A percentile compares a stretch with the other conserved stretches of the same genome.
These are phyloP conservation scores for Auricularia sp. DNA, from an alignment of 768 basidiomycete species.

Conservation along the genomic window DNA sequence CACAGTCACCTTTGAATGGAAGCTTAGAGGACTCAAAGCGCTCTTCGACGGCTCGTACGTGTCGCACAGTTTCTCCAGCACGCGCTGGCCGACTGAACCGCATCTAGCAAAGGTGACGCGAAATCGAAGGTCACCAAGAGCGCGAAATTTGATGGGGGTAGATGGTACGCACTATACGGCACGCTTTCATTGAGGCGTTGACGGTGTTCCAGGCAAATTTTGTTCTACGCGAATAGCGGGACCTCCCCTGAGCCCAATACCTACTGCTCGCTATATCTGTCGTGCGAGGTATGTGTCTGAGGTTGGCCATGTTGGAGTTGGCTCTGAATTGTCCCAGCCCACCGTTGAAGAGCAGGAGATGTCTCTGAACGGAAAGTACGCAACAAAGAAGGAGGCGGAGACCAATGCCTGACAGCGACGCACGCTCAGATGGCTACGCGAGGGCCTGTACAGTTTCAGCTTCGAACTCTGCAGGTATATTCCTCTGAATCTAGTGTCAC, in stretches of 20 bases:
- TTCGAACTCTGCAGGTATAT: constrained; percentile 63
- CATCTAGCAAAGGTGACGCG: constrained; percentile 50
- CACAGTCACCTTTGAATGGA: constrained; percentile 52
- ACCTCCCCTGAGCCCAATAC: constrained; percentile 27
- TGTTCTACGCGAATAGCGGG: constrained; percentile 80
- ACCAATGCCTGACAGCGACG: not conserved
- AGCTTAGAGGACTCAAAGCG: constrained; percentile 52
- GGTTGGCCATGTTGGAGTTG: not conserved
- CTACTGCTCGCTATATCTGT: constrained; percentile 68
- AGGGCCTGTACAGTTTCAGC: constrained; percentile 76
- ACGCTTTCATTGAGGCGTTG: not conserved
- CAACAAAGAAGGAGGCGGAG: not conserved
- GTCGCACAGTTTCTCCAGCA: not conserved
- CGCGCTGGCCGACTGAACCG: not conserved
- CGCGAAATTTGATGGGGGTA: constrained; percentile 61
- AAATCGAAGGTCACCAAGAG: constrained; percentile 76
- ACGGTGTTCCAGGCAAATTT: constrained; percentile 36
- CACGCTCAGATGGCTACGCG: constrained; percentile 60
- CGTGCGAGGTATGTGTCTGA: constrained; percentile 54
- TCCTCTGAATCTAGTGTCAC: no score
- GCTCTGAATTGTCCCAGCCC: constrained; percentile 36
- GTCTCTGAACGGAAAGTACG: constrained; percentile 49
- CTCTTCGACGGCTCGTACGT: constrained; percentile 62
- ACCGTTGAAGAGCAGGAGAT: constrained; percentile 65
- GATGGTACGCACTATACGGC: constrained; percentile 49